Evolutionary conservation across 257 asterid genomes (phyloP).

Genomic region (Solanum pinnatisectum): DNA sequence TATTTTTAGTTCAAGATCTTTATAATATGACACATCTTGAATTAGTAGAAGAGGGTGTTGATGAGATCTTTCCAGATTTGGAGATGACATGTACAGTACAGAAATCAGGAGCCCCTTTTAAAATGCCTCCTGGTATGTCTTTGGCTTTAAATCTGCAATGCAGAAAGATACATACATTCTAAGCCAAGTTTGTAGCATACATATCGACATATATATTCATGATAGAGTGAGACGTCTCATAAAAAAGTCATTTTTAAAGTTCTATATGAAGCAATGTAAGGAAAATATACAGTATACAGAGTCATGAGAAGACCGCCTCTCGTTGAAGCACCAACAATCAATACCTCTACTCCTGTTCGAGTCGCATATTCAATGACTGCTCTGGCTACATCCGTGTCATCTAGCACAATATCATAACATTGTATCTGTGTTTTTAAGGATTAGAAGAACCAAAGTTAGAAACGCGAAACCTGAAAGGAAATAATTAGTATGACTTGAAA

Average conservation of each 20-base stretch:
- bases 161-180: background rate
- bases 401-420: slow-evolving; percentile 63
- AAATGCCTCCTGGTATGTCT: slow-evolving; percentile 66
- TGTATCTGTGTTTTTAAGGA: slow-evolving; percentile 28
- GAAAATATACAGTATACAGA: background rate
- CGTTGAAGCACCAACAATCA: slow-evolving; percentile 68
- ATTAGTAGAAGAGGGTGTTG: too few species aligned
- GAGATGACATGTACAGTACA: slow-evolving; percentile 69
- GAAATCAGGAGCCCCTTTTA: slow-evolving; percentile 76
- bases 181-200: background rate
- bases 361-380: slow-evolving; percentile 57
- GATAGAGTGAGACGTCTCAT: background rate
- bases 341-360: slow-evolving; percentile 54
- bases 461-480: background rate
- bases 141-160: slow-evolving; percentile 57
- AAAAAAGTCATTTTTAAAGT: too few species aligned
- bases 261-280: background rate
- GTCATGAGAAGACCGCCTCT: slow-evolving; percentile 51
- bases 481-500: background rate
- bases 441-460: background rate
- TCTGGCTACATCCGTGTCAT: slow-evolving; percentile 54
- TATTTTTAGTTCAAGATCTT: too few species aligned
- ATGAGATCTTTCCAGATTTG: slow-evolving; percentile 65
- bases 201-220: background rate
- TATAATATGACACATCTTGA: too few species aligned